Conservation (phyloP, 495 filamentous ascomycete species). For the Glonium stellatum region DNA sequence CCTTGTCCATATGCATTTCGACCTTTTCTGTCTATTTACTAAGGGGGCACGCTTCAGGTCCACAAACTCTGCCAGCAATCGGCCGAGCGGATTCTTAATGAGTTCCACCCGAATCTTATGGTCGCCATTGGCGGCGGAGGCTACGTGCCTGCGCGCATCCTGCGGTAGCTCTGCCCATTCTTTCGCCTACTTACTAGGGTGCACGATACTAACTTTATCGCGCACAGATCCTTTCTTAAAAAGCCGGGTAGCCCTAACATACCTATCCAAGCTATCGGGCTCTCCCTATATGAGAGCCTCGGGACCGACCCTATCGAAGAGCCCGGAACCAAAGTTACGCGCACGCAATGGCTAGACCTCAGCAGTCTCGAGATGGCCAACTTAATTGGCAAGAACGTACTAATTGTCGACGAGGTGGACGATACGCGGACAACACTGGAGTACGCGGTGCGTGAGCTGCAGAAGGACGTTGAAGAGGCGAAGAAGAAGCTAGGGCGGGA, state of each 20-base stretch:
- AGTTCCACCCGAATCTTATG: slow-evolving; percentile 89
- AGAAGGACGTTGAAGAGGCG: slow-evolving; percentile 89
- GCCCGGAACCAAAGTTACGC: slow-evolving; percentile 86
- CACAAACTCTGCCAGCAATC: slow-evolving; percentile 92
- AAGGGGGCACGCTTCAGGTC: slow-evolving; percentile 49
- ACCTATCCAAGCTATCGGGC: slow-evolving; percentile 97
- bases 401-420: slow-evolving; percentile 98
- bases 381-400: slow-evolving; percentile 90
- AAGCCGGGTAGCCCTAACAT: slow-evolving; percentile 83
- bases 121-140: slow-evolving; percentile 98
- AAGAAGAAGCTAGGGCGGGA: slow-evolving; percentile 59
- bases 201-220: not conserved
- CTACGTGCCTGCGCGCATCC: slow-evolving; percentile 93
- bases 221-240: slow-evolving; percentile 80
- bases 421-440: slow-evolving; percentile 95
- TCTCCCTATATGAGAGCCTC: slow-evolving; percentile 91
- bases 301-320: slow-evolving; percentile 53
- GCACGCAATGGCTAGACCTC: slow-evolving; percentile 97
- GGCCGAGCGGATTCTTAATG: slow-evolving; percentile 70
- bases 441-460: slow-evolving; percentile 90
- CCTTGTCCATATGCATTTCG: slow-evolving; percentile 4
- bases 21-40: slow-evolving; percentile 4
- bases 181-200: not conserved
- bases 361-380: slow-evolving; percentile 81
- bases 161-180: slow-evolving; percentile 49